Evolutionary conservation across 129 eudicot genomes (phyloP), one percentile per base, ranked within the genome.

Genomic region (Helianthus tuberosus): DNA sequence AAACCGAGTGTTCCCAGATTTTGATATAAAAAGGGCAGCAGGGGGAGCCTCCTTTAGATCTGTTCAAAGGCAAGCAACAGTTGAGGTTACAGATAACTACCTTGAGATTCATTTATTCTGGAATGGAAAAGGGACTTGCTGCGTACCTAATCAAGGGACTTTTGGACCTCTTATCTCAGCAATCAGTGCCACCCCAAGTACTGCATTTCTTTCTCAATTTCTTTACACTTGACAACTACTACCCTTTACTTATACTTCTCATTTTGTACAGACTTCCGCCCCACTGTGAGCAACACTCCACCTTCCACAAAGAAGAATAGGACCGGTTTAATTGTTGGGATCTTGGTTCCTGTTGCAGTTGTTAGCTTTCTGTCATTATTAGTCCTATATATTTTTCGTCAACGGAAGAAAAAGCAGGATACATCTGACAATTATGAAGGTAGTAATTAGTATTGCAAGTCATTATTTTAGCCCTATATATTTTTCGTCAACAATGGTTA

Each of bases 51-150:
- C 85, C 3, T 77, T 15, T 36, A 53, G 46, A 60, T 77, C 85
- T 43, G 85, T 84, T 60, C 25, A 6, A 13, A 73, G 60, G 70
- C 13, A 62, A 61, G 82, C 14, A 11, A 77, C 17, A 12, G 80
- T 50, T 77, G 64, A 14, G 6, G 85, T 80, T 50, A 76, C 75
- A 46, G 71, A 81, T 20, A 80, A 80, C 77, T 77, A 60, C 70
- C 65, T 77, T 38, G 88, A 84, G 63, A 73, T 84, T 12, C 84
- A 91, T 80, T 79, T 91, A 4, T 86, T 89, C 39, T 91, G 96
- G 97, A 85, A 88, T 69, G 97, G 97, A 79, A 84, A 84, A 72
- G 88, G 88, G 71, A 65, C 84, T 54, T 84, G 82, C 49, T 80
- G 85, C 53, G 78, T 84, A 41, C 88, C 85, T 65, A 0, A 1